phyloP scores from a whole-genome alignment of 495 filamentous ascomycete genomes.

The Podospora pseudocomata region DNA sequence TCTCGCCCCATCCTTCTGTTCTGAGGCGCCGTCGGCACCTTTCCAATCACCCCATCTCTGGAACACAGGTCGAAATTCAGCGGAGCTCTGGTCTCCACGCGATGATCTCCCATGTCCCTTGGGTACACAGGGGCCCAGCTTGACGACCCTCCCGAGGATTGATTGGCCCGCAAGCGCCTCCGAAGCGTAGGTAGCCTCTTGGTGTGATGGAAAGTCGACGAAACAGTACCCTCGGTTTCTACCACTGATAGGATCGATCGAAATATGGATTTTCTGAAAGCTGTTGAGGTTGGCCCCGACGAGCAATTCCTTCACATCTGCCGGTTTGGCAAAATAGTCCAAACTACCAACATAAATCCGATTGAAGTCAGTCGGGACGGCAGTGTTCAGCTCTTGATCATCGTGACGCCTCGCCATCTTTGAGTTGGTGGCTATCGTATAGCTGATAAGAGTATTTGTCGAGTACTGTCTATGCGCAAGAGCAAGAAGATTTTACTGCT shows the following conservation, averaged over 20 bases:
- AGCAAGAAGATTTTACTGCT: too few species aligned
- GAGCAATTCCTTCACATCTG: constrained; percentile 60
- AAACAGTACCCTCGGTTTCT: constrained; percentile 72
- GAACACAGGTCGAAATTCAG: constrained; percentile 24
- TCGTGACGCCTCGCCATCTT: too few species aligned
- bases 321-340: constrained; percentile 58
- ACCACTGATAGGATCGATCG: constrained; percentile 62
- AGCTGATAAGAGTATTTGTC: too few species aligned
- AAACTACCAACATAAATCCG: constrained; percentile 67
- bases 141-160: constrained; percentile 54
- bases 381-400: neutral
- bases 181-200: constrained; percentile 58
- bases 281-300: constrained; percentile 39
- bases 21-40: constrained; percentile 18
- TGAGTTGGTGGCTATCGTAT: too few species aligned
- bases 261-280: constrained; percentile 58
- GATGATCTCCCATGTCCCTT: constrained; percentile 20
- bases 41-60: constrained; percentile 43
- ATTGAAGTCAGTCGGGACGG: neutral
- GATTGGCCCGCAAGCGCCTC: constrained; percentile 48
- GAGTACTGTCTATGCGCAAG: too few species aligned
- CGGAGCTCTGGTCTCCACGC: constrained; percentile 4
- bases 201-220: constrained; percentile 55
- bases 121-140: constrained; percentile 58
- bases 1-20: neutral